Evolutionary conservation across 805 yeast species (phyloP), one percentile per base, ranked within the genome.

Genomic region (Blastobotrys americana): DNA sequence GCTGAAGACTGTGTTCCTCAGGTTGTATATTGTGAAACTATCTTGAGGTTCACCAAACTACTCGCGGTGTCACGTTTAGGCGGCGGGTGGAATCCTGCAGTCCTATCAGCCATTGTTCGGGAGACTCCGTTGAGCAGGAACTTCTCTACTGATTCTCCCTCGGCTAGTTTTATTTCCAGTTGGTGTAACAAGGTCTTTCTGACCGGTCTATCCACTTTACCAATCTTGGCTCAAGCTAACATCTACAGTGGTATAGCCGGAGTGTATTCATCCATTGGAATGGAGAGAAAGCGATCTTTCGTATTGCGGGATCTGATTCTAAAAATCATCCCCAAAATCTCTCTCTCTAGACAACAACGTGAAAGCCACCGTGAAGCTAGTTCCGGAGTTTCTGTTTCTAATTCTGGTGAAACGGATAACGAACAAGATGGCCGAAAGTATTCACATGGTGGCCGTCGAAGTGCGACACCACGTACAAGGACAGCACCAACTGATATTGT

Each of bases 1-100:
- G 70, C 73, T 5, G 86, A 80, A 45, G 95, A 90, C 51, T 76
- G 76, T 51, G 89, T 82, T 0, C 97, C 97, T 0, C 90, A 81
- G 47, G 63, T 82, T 1, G 88, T 88, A 0, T 84, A 78, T 51
- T 77, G 83, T 36, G 96, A 87, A 51, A 71, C 82, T 1, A 67
- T 84, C 2, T 52, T 88, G 25, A 70, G 96, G 47, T 74, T 72
- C 42, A 65, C 80, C 18, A 77, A 78, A 44, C 72, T 84, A 42
- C 73, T 83, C 72, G 70, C 81, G 1, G 59, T 69, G 6, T 60
- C 78, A 3, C 70, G 70, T 49, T 57, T 72, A 2, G 74, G 76
- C 27, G 76, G 76, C 5, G 74, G 73, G 3, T 61, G 80, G 48
- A 69, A 70, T 18, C 55, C 62, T 1, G 58, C 58, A 0, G 66